Base-by-base conservation (phyloP, 208 protist species). In the Crithidia brevicula region DNA sequence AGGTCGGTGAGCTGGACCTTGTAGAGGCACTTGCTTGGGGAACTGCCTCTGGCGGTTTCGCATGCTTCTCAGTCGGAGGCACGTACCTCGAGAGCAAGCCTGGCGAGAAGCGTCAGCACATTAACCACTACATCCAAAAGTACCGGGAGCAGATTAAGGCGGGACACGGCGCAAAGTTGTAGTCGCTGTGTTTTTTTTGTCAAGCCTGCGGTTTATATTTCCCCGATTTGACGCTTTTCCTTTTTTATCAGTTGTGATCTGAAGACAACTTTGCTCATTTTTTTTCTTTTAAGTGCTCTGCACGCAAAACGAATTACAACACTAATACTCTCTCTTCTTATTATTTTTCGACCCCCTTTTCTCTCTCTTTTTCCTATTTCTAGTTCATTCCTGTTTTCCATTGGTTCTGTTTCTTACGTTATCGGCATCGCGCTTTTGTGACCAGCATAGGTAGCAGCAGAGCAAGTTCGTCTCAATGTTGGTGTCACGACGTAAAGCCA, bases 71-170 rank as follows among this genome's bases (percentile, higher is more conserved):
- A 15, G 52, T 83, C 23, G 66, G 67, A 18, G 72, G 72, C 0
- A 72, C 67, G 3, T 75, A 66, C 58, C 18, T 82, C n/a, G 63
- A 82, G 47, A 73, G 73, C 49, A 43, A 72, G 45, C 30, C 57
- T 13, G 67, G 75, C 22, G 77, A 74, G 40, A 82, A 82, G 31
- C 72, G 64, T n/a, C 6, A 64, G 27, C 54, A 27, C 18, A 13
- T 73, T 25, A 34, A 72, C 22, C 15, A 66, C 25, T 76, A 72
- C 56, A 53, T 74, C n/a, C 18, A 52, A 13, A 34, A 58, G 57
- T 77, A 74, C 18, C 31, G 66, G 13, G 38, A 54, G 18, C 61
- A 74, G 22, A 71, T 76, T 22, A 45, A 47, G 30, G 36, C 63
- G 4, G 33, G 53, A 3, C 43, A 54, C 22, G 34, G 38, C 11